Percentiles rank a stretch among this genome's conserved stretches.
Conservation (phyloP, 768 basidiomycete species). For the Rossbeevera mucosa region DNA sequence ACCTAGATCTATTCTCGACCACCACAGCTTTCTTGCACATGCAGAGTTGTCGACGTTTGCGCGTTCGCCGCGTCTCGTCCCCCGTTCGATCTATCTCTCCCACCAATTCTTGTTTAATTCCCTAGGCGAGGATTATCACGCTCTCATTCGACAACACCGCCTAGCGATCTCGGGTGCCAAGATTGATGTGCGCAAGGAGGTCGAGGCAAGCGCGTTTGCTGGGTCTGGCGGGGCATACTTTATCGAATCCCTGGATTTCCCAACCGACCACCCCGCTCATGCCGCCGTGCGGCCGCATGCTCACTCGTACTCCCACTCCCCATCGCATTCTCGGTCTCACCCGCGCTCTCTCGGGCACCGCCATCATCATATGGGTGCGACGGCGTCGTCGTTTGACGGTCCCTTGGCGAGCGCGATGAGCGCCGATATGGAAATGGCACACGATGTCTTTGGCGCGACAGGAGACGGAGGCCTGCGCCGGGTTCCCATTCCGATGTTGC, state of each 20-base stretch:
- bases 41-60: constrained; percentile 81
- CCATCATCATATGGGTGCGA: constrained; percentile 22
- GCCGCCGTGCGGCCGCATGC: not conserved
- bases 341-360: constrained; percentile 12
- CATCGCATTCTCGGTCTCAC: constrained; percentile 2
- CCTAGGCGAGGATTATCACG: constrained; percentile 74
- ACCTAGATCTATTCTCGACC: not conserved
- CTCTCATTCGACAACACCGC: constrained; percentile 62
- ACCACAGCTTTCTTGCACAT: constrained; percentile 52
- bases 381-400: constrained; percentile 61
- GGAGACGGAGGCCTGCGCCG: constrained; percentile 32
- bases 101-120: constrained; percentile 82
- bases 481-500: constrained; percentile 63
- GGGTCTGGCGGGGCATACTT: constrained; percentile 22
- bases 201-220: constrained; percentile 57
- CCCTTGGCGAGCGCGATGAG: constrained; percentile 72
- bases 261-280: not conserved
- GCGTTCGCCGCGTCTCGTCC: constrained; percentile 52
- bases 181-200: constrained; percentile 69
- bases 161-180: constrained; percentile 52
- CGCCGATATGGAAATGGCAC: constrained; percentile 57
- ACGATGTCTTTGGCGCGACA: constrained; percentile 28
- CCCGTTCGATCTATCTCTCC: constrained; percentile 74
- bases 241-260: constrained; percentile 18
- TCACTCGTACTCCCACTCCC: not conserved